Percentiles rank a stretch among this genome's conserved stretches.
Conservation (phyloP, 306 rosid species). For the Malus orientalis region DNA sequence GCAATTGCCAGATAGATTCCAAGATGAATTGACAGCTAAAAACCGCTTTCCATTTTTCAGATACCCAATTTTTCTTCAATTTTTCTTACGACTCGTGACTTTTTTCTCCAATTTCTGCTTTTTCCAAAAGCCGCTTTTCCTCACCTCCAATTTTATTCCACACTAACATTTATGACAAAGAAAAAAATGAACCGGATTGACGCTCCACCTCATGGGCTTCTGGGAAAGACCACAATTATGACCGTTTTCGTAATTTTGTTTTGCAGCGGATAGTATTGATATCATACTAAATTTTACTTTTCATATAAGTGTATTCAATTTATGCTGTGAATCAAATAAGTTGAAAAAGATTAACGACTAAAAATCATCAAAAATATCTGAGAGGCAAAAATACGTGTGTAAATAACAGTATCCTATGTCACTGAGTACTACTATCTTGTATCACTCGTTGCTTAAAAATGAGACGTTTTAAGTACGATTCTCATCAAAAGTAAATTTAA, state of each 20-base stretch:
- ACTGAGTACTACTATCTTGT: too few species aligned
- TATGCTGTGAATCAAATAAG: rapidly evolving
- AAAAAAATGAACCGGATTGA: too few species aligned
- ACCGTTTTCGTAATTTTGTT: neutral
- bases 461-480: rapidly evolving
- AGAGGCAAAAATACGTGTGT: too few species aligned
- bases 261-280: neutral
- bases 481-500: too few species aligned
- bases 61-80: neutral
- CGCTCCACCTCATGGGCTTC: neutral
- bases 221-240: neutral
- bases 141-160: neutral
- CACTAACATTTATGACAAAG: neutral
- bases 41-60: neutral
- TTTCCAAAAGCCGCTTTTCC: neutral
- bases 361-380: too few species aligned
- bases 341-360: rapidly evolving
- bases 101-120: neutral
- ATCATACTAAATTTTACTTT: too few species aligned
- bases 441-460: rapidly evolving
- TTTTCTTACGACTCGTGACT: neutral
- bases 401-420: too few species aligned
- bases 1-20: neutral
- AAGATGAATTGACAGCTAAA: constrained; percentile 1
- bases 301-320: too few species aligned